Conservation (phyloP, 2,329 filamentous ascomycete species). For the Penicillium thymicola region DNA sequence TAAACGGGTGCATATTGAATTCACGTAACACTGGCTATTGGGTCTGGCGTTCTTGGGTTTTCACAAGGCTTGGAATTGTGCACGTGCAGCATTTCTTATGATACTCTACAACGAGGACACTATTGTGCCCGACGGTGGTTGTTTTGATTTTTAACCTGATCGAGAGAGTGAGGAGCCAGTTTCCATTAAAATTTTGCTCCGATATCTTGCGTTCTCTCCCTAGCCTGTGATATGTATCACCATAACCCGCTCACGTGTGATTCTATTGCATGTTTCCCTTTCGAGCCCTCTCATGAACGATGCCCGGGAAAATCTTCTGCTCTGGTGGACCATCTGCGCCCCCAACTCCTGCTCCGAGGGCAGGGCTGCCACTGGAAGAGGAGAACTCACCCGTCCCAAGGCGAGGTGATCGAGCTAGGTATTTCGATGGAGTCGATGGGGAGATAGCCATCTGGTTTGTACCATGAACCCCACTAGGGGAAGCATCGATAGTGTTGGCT, state of each 20-base stretch:
- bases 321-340: constrained; percentile 27
- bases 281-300: constrained; percentile 40
- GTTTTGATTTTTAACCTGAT: not conserved
- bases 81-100: not conserved
- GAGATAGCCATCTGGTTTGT: not conserved
- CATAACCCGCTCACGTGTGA: not conserved
- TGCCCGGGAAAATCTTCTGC: constrained; percentile 43
- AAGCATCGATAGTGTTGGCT: not conserved
- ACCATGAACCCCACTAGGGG: not conserved
- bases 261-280: constrained; percentile 22
- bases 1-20: not conserved
- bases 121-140: not conserved
- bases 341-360: constrained; percentile 6
- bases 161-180: not conserved
- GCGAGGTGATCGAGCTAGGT: constrained; percentile 4
- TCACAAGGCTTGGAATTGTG: not conserved
- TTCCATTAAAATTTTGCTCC: not conserved
- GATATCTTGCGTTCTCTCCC: not conserved
- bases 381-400: constrained; percentile 9
- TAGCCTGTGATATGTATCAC: not conserved
- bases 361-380: not conserved
- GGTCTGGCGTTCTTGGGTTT: not conserved
- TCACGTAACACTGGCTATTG: not conserved
- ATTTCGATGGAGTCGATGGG: not conserved
- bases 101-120: not conserved